These are phyloP conservation scores for Ceratocystis cubensis DNA, from an alignment of 2,329 filamentous ascomycete species.

Conservation along the genomic window DNA sequence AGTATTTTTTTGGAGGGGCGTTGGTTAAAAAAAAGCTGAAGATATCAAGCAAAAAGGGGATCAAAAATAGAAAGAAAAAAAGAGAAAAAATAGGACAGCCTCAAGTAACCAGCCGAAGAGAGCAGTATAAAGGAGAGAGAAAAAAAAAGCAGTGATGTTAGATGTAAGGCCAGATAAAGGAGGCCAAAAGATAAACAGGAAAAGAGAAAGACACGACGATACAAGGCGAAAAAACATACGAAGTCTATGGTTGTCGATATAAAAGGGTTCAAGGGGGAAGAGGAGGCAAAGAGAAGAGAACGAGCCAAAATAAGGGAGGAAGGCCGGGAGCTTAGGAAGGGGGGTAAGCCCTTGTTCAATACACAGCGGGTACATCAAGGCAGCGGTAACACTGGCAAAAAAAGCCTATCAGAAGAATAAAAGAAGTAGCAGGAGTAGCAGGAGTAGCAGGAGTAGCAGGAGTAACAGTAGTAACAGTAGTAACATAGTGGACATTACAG, in stretches of 20 bases:
- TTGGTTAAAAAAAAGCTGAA: not conserved
- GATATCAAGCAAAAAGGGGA: constrained; percentile 6
- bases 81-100: constrained; percentile 7
- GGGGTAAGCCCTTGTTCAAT: not conserved
- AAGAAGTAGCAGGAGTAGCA: not conserved
- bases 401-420: too few species aligned
- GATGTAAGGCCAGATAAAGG: not conserved
- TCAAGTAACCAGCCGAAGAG: constrained; percentile 7
- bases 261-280: not conserved
- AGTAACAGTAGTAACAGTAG: not conserved
- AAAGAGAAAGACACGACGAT: not conserved
- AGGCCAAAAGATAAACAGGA: not conserved
- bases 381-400: not conserved
- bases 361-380: not conserved
- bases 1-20: not conserved
- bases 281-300: not conserved
- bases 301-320: not conserved
- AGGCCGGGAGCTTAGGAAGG: not conserved
- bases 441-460: not conserved
- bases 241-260: not conserved
- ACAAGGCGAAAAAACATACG: not conserved
- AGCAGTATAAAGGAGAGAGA: not conserved
- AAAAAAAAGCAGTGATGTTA: constrained; percentile 5
- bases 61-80: constrained; percentile 3
- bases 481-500: not conserved